phyloP scores from a whole-genome alignment of 169 alveolate species.

The Eimeria necatrix region DNA sequence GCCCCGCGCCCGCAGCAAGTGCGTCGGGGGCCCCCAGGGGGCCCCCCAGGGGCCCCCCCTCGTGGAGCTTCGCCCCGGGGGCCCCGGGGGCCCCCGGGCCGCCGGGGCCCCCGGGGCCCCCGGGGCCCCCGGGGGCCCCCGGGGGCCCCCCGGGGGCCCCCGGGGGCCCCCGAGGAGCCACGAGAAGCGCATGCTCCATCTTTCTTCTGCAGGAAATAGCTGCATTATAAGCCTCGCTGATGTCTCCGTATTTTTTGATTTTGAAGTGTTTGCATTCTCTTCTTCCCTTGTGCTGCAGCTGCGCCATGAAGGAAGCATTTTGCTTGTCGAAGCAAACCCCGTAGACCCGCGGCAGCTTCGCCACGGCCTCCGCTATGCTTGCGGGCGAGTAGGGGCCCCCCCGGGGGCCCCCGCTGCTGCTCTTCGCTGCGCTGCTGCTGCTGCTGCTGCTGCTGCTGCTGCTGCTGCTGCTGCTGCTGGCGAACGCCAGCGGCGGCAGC shows the following conservation, averaged over 20 bases:
- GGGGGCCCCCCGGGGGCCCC: neutral
- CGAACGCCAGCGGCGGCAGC: too few species aligned
- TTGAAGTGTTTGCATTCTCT: constrained; percentile 19
- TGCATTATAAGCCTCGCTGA: neutral
- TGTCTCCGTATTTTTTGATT: neutral
- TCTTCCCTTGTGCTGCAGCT: constrained; percentile 17
- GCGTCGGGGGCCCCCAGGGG: neutral
- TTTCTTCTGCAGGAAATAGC: constrained; percentile 10
- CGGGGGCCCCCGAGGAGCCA: neutral
- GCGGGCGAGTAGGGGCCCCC: constrained; percentile 7
- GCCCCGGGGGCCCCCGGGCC: too few species aligned
- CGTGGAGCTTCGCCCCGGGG: neutral
- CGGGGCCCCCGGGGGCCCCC: neutral
- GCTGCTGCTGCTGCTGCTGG: too few species aligned
- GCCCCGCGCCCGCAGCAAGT: neutral
- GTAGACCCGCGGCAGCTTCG: neutral
- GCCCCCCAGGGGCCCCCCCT: neutral
- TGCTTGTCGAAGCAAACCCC: constrained; percentile 44
- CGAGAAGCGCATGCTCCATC: constrained; percentile 11
- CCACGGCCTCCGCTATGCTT: neutral
- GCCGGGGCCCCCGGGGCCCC: too few species aligned
- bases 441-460: too few species aligned
- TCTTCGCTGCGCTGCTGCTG: too few species aligned
- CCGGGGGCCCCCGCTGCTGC: constrained; percentile 21
- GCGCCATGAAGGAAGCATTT: constrained; percentile 19